Evolutionary conservation across 148 eudicot species (phyloP), one percentile per base, ranked within the genome.

Genomic region (Vaccinium vitisidaea): DNA sequence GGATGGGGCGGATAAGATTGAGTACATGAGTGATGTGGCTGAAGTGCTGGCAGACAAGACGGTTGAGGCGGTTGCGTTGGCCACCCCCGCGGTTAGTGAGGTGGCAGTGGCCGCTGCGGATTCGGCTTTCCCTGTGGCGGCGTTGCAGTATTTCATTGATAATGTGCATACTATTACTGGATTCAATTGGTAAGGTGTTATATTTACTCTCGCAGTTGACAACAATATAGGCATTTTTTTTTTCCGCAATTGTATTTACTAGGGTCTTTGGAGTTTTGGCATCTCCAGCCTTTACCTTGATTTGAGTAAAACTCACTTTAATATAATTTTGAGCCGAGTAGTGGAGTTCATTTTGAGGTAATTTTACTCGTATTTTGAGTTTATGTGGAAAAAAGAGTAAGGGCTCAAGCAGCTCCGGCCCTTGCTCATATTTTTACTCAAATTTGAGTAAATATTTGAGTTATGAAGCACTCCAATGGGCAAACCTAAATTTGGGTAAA

Each of bases 21-120:
- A 86, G 80, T 83, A 81, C 12, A 67, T 92, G 69, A 80, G 84
- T 83, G 95, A 92, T 82, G 90, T 89, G 76, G 91, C 90, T 43
- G 94, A 85, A 80, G 92, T 88, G 58, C 55, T 92, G 59, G 59
- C 86, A 15, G 96, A 93, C 83, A 73, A 85, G 27, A 82, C 93
- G 6, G 83, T 88, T 52, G 94, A 92, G 39, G 88, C 46, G 25
- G 91, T 91, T 82, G 81, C 91, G 70, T 82, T 89, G 5, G 91
- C 89, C 61, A 91, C 87, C 16, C 93, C 92, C 18, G 91, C 76
- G 69, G 59, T 90, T 77, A 97, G 84, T 75, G 99, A 97, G 85
- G 98, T 97, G 52, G 98, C 98, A 0, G 58, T 87, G 83, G 99
- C 98, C 8, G 98, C 99, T 27, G 98, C 96, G 2, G 99, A 95